Evolutionary conservation across 164 flowering plant species (phyloP), one percentile per base, ranked within the genome.

Genomic region (Malania oleifera): DNA sequence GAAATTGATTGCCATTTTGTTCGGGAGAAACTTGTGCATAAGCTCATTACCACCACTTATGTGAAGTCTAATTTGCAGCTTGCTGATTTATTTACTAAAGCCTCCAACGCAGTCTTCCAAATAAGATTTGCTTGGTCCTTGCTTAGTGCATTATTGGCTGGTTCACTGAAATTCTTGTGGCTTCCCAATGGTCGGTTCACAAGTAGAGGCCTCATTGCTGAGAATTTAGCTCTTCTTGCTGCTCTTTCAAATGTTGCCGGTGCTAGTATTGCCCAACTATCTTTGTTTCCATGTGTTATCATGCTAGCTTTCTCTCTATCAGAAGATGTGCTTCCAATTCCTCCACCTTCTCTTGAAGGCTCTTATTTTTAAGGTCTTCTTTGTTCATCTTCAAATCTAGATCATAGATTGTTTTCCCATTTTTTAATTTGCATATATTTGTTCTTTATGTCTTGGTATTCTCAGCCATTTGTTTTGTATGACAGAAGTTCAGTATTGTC

Each of bases 301-400:
- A n/a, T n/a, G 99, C 97, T 39, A 86, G 69, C 76, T 75, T 90
- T 73, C 96, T 84, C 75, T 90, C 99, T 52, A 86, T 64, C 44
- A 86, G 55, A 35, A 93, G 87, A 54, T 88, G 99, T 17, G 87
- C 64, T 70, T 93, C 99, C 55, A 93, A 50, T 74, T 93, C 99
- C 68, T 85, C 91, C 31, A 90, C 75, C 99, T 88, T 93, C 31
- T 90, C 97, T 70, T 82, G 96, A 52, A 90, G 75, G 67, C 26
- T 75, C 69, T 83, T 88, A 55, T 73, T 82, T 63, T 77, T 91
- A 5, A 66, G 59, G 60, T 95, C 97, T 60, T 60, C 87, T 59
- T 85, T 85, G 67, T 80, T 95, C 35, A 81, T 59, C 79, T 85
- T 95, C 45, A 61, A 17, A 34, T 86, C 99, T 19, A 85, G n/a